These are phyloP conservation scores for Thalassiosira hispida DNA, from an alignment of 352 stramenopile species.

Conservation along the genomic window DNA sequence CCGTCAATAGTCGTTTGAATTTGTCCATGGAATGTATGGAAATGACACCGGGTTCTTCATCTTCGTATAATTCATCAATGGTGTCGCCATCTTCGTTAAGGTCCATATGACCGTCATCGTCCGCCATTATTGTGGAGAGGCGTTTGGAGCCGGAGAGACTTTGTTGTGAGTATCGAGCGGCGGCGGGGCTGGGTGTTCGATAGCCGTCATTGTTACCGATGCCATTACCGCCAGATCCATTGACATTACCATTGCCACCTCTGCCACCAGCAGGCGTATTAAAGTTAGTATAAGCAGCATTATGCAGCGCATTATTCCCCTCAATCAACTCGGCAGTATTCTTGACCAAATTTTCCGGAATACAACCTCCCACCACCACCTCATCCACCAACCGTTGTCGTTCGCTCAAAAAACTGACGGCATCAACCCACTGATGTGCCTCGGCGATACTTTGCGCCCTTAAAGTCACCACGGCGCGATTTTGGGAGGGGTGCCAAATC, in stretches of 20 bases:
- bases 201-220: neutral
- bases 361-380: conserved; percentile 21
- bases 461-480: conserved; percentile 14
- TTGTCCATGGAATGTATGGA: neutral
- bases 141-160: too few species aligned
- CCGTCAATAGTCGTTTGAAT: neutral
- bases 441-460: conserved; percentile 19
- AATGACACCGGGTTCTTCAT: neutral
- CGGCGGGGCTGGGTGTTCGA: neutral
- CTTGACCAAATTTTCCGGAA: neutral
- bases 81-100: neutral
- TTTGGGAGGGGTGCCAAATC: conserved; percentile 17
- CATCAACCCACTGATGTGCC: conserved; percentile 28
- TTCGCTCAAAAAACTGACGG: conserved; percentile 16
- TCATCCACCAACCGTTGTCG: conserved; percentile 34
- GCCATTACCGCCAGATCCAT: neutral
- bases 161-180: too few species aligned
- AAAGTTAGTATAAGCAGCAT: too few species aligned
- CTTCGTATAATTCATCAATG: too few species aligned
- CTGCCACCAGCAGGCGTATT: too few species aligned
- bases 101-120: neutral
- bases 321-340: neutral
- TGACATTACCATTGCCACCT: too few species aligned
- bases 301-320: neutral
- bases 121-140: too few species aligned